Base-by-base conservation (phyloP, 495 filamentous ascomycete genomes). In the Tuber borchii region DNA sequence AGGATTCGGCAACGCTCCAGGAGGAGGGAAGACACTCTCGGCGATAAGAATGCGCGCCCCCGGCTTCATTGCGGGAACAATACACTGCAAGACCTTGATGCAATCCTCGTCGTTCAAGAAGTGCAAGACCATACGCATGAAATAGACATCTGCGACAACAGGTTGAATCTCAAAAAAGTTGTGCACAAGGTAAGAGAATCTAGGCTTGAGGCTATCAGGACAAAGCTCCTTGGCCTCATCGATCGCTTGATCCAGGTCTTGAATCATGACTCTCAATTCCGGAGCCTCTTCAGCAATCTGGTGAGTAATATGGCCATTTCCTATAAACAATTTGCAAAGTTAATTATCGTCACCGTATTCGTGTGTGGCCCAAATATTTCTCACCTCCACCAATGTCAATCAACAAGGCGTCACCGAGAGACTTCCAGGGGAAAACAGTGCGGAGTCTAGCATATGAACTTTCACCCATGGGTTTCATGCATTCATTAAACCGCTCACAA, bases 101-200 rank as follows among this genome's bases (percentile, higher is more conserved):
- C 83, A 84, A 42, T 88, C 83, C n/a, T 81, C 75, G 42, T 87
- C 84, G 7, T 84, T 78, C 84, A 86, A 86, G 76, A 89, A 87
- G 75, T 90, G 88, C n/a, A 90, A 76, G 37, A 89, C 85, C 73
- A 84, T 82, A 40, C 88, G 86, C 42, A 89, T 78, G 51, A 90
- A 84, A 76, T 90, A 90, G 19, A 87, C 84, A 69, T 89, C 87
- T 8, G 88, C 89, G n/a, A 78, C 74, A 10, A 87, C 79, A 0
- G 86, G 84, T 78, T 90, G 87, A 6, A 81, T 78, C 43, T 84
- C 71, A 82, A 88, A 86, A 76, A 90, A 87, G 73, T 88, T 84
- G 68, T 89, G 86, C 26, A 80, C 83, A 69, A 83, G 77, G 78
- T 86, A 89, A 0, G 78, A 74, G 69, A 89, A 82, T 2, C 87